Evolutionary conservation across 1,284 basidiomycete species (phyloP), one percentile per base, ranked within the genome.

Genomic region (Sporisorium graminicola): DNA sequence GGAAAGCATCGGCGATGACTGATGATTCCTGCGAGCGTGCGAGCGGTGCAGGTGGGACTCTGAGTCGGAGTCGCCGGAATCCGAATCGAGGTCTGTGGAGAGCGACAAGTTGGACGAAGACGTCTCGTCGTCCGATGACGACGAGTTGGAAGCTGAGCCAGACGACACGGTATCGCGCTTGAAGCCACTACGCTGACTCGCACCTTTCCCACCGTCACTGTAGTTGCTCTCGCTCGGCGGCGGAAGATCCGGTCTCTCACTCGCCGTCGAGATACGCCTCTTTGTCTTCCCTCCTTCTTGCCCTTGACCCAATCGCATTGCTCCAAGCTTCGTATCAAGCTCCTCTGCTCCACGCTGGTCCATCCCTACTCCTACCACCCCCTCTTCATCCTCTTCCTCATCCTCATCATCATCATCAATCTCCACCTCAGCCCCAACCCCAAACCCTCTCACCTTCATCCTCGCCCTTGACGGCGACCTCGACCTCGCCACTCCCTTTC

Each of bases 381-480:
- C n/a, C 16, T 40, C 53, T 16, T 26, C 24, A 29, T 35, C 40
- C n/a, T 42, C 88, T 58, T 86, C 86, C 31, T 63, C 57, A 16
- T 50, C 65, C 12, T 66, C 70, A 10, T 75, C 71, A 4, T 76
- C 76, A 9, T 73, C 75, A 33, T 82, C 74, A 37, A 67, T 58
- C 27, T 80, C 84, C 52, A 81, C 72, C 26, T 73, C 72, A 18
- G 80, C 80, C 22, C 55, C 75, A 12, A 62, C 52, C 35, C 80
- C 80, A 35, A 82, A 82, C 0, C 80, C 74, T 14, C 53, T 61
- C 3, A 77, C 69, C 14, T 50, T 58, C 63, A 77, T 67, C 26
- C 74, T 53, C 10, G 74, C 74, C 16, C 65, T 54, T 0, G 65
- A 68, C 13, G 74, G 74, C 37, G 61, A 65, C 14, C 74, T 57